Percentiles rank a stretch among this genome's conserved stretches.
Evolutionary conservation across 169 alveolate species (phyloP).

Genomic region (Plasmodium yoelii): DNA sequence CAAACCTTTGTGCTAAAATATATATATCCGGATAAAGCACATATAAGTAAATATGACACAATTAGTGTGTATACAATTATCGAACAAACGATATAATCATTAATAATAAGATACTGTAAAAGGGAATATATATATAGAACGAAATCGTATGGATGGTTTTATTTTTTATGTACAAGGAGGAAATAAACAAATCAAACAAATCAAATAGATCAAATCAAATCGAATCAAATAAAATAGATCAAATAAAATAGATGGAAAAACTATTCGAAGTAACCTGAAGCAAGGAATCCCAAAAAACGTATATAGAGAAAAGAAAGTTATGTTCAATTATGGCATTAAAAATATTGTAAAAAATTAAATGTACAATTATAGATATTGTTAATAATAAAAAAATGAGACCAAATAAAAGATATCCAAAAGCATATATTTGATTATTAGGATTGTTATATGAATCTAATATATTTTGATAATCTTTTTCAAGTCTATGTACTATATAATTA

Average conservation of each 20-base stretch:
- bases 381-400: conserved; percentile 17
- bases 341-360: conserved; percentile 6
- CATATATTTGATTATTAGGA: neutral
- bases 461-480: conserved; percentile 27
- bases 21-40: conserved; percentile 42
- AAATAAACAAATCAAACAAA: neutral
- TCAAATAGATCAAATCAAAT: too few relatives aligned
- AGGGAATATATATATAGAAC: neutral
- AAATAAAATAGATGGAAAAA: neutral
- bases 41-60: conserved; percentile 21
- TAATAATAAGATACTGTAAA: conserved; percentile 4
- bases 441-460: conserved; percentile 6
- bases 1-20: conserved; percentile 39
- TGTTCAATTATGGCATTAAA: too few relatives aligned
- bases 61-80: conserved; percentile 7
- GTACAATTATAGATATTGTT: conserved; percentile 10
- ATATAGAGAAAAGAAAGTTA: neutral
- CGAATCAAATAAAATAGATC: too few relatives aligned
- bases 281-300: conserved; percentile 8
- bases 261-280: conserved; percentile 1
- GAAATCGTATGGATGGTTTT: neutral
- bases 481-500: conserved; percentile 38
- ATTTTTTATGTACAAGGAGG: too few relatives aligned
- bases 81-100: neutral
- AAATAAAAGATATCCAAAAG: conserved; percentile 7